phyloP scores from a whole-genome alignment of 75 land plant genomes.

The Selaginella tamariscina region DNA sequence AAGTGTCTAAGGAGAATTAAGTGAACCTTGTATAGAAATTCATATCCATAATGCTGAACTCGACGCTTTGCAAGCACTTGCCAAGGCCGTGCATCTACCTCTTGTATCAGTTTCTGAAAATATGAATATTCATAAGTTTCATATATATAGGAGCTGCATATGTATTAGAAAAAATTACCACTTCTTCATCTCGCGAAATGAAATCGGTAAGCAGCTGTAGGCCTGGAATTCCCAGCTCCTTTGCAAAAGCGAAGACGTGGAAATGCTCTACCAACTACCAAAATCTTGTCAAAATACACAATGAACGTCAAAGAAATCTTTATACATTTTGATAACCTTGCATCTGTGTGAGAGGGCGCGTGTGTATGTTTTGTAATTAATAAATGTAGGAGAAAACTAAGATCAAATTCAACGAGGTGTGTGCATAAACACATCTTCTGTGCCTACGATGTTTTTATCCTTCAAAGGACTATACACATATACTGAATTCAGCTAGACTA shows the following conservation, averaged over 20 bases:
- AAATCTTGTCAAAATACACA: not conserved
- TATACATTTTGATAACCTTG: not conserved
- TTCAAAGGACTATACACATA: not conserved
- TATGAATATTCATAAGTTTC: not conserved
- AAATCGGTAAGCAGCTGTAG: conserved; percentile 57
- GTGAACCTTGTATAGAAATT: conserved; percentile 77
- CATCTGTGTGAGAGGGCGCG: not conserved
- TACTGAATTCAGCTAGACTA: not conserved
- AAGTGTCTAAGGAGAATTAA: not conserved
- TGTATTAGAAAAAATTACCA: conserved; percentile 20
- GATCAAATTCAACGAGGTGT: not conserved
- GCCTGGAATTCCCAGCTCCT: conserved; percentile 76
- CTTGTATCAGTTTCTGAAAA: conserved; percentile 63
- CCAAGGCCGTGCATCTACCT: conserved; percentile 83
- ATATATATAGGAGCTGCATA: not conserved
- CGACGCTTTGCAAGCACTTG: conserved; percentile 72
- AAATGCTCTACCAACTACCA: conserved; percentile 10
- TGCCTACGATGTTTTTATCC: not conserved
- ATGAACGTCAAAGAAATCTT: not conserved
- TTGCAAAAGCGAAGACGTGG: conserved; percentile 36
- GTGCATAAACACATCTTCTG: not conserved
- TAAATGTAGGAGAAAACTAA: not conserved
- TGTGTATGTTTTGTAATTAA: not conserved
- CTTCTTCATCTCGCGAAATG: conserved; percentile 55
- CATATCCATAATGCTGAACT: conserved; percentile 98